Evolutionary conservation across 768 basidiomycete genomes (phyloP), one percentile per base, ranked within the genome.

Genomic region (Albatrellus ellisii): DNA sequence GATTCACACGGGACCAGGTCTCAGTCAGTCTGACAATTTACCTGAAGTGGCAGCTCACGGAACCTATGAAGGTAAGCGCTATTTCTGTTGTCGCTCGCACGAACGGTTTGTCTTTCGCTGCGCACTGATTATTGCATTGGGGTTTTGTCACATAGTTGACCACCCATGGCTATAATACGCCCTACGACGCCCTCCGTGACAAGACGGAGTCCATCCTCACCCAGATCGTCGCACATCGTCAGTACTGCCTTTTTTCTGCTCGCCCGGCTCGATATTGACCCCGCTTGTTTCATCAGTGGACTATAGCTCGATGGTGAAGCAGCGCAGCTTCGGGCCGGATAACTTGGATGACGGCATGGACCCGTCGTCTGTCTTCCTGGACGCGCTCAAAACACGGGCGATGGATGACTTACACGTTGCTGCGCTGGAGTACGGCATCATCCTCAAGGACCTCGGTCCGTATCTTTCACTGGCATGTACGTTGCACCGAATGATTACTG

Each of bases 151-250:
- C n/a, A 14, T 31, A 79, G 69, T 69, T 89, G 28, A 77, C 87
- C 0, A 80, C 76, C 0, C 87, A 89, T 55, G 87, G 87, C 17
- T 89, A 89, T 56, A 71, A 73, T 44, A 87, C 84, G 0, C 85
- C 87, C 4, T 89, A 82, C 52, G 79, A 85, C 50, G 79, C 81
- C 0, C 67, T 83, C 38, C 54, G 65, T 36, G 86, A 89, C 59
- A 89, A 89, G 64, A 82, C 85, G 0, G 86, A 88, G 59, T 85
- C 81, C 0, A 87, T 89, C 46, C 59, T 89, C 41, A 89, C 85
- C 0, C 86, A 88, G 59, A 86, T 89, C 26, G 81, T 88, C 15
- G 77, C 84, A 4, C 85, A 88, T 56, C 64, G 81, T 59, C 66
- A 62, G 61, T 68, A 26, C 60, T 67, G 2, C n/a, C n/a, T n/a